Evolutionary conservation across 768 basidiomycete species (phyloP).

Genomic region (Obba rivulosa): DNA sequence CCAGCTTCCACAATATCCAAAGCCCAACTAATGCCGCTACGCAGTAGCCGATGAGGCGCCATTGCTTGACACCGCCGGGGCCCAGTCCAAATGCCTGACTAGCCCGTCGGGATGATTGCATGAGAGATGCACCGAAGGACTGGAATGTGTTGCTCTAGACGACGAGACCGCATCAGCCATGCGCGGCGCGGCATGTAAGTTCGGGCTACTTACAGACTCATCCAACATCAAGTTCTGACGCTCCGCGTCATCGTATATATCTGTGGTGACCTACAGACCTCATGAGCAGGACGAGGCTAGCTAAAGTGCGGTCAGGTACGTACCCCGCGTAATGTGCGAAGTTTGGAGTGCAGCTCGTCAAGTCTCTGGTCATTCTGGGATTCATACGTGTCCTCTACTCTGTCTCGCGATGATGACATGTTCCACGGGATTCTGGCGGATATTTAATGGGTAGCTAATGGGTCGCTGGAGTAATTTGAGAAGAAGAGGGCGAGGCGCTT

Average conservation of each 20-base stretch:
- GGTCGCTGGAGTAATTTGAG: background rate
- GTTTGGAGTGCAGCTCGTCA: conserved; percentile 81
- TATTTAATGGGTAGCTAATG: background rate
- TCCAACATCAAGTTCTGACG: conserved; percentile 76
- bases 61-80: conserved; percentile 61
- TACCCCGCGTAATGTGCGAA: conserved; percentile 78
- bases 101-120: conserved; percentile 64
- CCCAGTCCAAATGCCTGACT: conserved; percentile 71
- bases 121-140: conserved; percentile 55
- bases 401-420: conserved; percentile 33
- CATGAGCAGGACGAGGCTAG: conserved; percentile 1
- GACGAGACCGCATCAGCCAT: too few relatives aligned
- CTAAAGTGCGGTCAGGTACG: conserved; percentile 14
- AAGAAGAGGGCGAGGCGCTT: background rate
- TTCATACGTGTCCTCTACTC: conserved; percentile 73
- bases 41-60: conserved; percentile 59
- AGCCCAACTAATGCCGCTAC: conserved; percentile 44
- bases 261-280: conserved; percentile 73
- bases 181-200: background rate
- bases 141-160: conserved; percentile 64
- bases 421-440: background rate
- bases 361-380: conserved; percentile 80
- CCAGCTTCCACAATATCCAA: conserved; percentile 22
- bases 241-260: conserved; percentile 83
- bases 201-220: conserved; percentile 50